Evolutionary conservation across 805 yeast species (phyloP), one percentile per base, ranked within the genome.

Genomic region (Saccharomyces paradoxus): DNA sequence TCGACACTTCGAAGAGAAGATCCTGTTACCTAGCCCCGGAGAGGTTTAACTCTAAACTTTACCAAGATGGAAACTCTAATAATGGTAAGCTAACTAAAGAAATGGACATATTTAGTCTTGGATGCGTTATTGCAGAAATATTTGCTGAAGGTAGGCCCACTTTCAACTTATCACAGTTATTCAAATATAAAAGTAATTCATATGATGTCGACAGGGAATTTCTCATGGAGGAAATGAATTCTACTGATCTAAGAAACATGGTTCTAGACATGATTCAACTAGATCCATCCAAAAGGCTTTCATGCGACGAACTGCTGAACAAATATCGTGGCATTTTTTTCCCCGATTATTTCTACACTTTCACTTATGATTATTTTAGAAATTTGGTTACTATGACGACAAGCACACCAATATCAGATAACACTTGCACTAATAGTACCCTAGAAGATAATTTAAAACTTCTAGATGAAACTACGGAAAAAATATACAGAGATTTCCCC

Each of bases 21-120:
- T 80, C 82, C 2, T 94, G 99, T 69, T 92, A 92, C 68, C 69
- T 94, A 47, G 98, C 99, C 0, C 99, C 99, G 0, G 99, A 94
- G 67, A 74, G 99, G 59, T 92, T 94, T 63, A 69, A 63, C 57
- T 61, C 63, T 6, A 57, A 55, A 30, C 61, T 64, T 30, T 55
- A 55, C 37, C 58, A 59, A 22, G 52, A 53, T 8, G 41, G 50
- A 4, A 24, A 49, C 5, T 26, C 50, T 21, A 26, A 47, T 22
- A 51, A 53, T 3, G 75, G 68, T 2, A 61, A 60, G 13, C 66
- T 87, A 29, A 78, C 83, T 0, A 74, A 75, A 28, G 79, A 79
- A 50, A 87, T 88, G 94, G 99, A 94, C 69, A 74, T 92, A 26
- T 88, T 88, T 66, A 80, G 89, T 53, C 65, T 84, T 48, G 95